Evolutionary conservation across 441 rosid species (phyloP).

Genomic region (Erodium texanum): DNA sequence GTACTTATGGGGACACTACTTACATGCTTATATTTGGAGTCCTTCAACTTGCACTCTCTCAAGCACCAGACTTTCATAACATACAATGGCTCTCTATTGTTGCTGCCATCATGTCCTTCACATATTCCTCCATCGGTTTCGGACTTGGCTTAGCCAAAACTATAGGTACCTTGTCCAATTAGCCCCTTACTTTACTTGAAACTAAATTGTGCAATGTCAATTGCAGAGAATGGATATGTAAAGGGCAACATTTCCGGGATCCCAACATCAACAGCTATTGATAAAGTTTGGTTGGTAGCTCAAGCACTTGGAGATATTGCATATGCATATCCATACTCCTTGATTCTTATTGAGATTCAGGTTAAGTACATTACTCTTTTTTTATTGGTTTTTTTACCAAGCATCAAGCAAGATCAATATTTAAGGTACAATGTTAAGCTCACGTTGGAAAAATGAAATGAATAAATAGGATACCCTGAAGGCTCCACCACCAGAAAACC

Average conservation of each 20-base stretch:
- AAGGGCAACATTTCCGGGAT: constrained; percentile 39
- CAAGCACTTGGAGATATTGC: constrained; percentile 48
- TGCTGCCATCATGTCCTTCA: constrained; percentile 57
- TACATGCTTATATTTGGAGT: constrained; percentile 45
- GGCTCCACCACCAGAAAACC: background rate
- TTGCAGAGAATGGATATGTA: constrained; percentile 19
- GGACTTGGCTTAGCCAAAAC: constrained; percentile 45
- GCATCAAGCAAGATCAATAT: too few relatives aligned
- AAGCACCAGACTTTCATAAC: constrained; percentile 48
- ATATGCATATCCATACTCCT: constrained; percentile 38
- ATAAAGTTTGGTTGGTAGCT: constrained; percentile 33
- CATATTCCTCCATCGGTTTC: constrained; percentile 53
- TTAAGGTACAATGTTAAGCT: too few relatives aligned
- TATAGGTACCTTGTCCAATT: constrained; percentile 28
- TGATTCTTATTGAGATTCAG: constrained; percentile 43
- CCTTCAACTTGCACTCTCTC: constrained; percentile 42
- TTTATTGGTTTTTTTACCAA: too few relatives aligned
- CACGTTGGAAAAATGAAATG: too few relatives aligned
- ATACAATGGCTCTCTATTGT: constrained; percentile 47
- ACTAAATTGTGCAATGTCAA: too few relatives aligned
- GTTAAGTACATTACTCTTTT: constrained; percentile 10
- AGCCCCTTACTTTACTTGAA: too few relatives aligned
- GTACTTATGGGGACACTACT: constrained; percentile 27
- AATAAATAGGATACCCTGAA: background rate
- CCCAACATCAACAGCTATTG: constrained; percentile 14